Evolutionary conservation across 208 protist species (phyloP).

Genomic region (Tritrichomonas foetus): DNA sequence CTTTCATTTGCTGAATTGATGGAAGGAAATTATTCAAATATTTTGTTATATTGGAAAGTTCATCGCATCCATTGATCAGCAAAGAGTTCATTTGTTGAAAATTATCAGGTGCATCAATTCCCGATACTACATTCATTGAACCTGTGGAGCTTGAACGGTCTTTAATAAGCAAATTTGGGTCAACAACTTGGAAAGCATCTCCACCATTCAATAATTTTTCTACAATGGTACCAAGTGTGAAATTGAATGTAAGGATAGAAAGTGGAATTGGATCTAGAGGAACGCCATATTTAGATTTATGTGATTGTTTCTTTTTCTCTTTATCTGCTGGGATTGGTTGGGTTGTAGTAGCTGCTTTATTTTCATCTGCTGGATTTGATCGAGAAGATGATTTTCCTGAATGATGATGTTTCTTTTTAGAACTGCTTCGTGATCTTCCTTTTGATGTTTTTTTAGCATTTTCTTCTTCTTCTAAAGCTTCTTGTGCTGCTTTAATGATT

Average conservation of each 20-base stretch:
- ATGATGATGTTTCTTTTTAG: not conserved
- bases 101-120: too few species aligned
- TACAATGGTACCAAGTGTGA: not conserved
- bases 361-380: not conserved
- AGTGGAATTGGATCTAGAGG: not conserved
- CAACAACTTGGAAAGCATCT: not conserved
- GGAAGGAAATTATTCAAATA: not conserved
- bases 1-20: not conserved
- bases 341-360: not conserved
- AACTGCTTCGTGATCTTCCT: not conserved
- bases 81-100: too few species aligned
- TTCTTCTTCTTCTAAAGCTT: conserved; percentile 14
- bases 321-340: too few species aligned
- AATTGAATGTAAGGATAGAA: not conserved
- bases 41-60: not conserved
- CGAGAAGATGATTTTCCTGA: not conserved
- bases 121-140: too few species aligned
- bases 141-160: too few species aligned
- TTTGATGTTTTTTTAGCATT: not conserved
- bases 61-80: too few species aligned
- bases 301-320: not conserved
- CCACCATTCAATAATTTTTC: not conserved
- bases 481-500: not conserved
- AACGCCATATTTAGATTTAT: not conserved
- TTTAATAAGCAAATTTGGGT: not conserved